Evolutionary conservation across 208 protist species (phyloP).

Genomic region (Tritrichomonas foetus): DNA sequence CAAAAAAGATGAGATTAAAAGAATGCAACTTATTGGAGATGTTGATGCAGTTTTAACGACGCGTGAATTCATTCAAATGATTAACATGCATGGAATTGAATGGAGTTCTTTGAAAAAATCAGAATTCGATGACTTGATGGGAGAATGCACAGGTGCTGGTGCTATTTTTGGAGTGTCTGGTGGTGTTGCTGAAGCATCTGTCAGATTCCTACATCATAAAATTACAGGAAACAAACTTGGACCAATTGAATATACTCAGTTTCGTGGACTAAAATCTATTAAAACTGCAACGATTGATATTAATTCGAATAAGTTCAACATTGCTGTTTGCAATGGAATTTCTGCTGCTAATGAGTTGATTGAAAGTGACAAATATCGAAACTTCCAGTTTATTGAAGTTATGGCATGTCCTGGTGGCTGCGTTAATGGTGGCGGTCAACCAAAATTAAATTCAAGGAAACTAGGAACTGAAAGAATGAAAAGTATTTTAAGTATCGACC

Average conservation of each 20-base stretch:
- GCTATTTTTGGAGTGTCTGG: constrained; percentile 55
- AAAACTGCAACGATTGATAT: background rate
- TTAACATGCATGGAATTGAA: background rate
- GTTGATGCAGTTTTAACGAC: constrained; percentile 54
- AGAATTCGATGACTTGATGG: constrained; percentile 49
- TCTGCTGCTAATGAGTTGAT: background rate
- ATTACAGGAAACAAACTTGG: background rate
- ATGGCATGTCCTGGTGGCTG: constrained; percentile 6
- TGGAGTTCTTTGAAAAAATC: background rate
- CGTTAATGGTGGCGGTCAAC: background rate
- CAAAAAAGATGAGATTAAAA: constrained; percentile 60
- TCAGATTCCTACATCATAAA: constrained; percentile 21
- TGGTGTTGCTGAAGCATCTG: constrained; percentile 57
- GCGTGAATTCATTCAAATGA: constrained; percentile 48
- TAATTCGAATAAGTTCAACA: background rate
- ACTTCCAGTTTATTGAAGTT: background rate
- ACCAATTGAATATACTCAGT: background rate
- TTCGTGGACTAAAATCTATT: background rate
- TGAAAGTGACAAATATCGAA: background rate
- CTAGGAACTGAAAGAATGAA: no score
- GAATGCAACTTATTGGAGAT: background rate
- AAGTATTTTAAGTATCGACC: no score
- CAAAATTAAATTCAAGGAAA: background rate
- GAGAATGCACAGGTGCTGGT: constrained; percentile 51
- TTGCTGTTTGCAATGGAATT: constrained; percentile 21